These are phyloP conservation scores for Sicyos edulis DNA, from an alignment of 306 rosid genomes.

Conservation along the genomic window DNA sequence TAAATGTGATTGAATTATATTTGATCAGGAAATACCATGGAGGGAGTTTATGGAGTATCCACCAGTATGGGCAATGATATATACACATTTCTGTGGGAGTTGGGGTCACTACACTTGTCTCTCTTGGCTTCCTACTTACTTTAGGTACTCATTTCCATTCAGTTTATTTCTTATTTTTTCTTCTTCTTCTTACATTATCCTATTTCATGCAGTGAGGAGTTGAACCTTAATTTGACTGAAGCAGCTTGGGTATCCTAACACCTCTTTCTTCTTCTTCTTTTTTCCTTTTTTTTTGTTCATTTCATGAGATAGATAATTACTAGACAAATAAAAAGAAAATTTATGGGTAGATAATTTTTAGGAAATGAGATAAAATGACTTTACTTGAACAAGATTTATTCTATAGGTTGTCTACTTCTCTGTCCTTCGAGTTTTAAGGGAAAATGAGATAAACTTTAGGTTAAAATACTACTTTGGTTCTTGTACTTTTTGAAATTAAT, in stretches of 20 bases:
- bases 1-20: not conserved
- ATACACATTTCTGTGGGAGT: constrained; percentile 94
- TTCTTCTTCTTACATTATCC: constrained; percentile 9
- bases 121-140: constrained; percentile 94
- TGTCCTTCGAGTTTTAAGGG: no score
- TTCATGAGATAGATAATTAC: no score
- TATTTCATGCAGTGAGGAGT: constrained; percentile 68
- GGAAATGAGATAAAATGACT: no score
- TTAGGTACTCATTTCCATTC: constrained; percentile 46
- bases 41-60: constrained; percentile 64
- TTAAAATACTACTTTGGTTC: no score
- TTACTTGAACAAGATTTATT: no score
- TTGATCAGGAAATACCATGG: constrained; percentile 82
- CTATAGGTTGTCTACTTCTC: no score
- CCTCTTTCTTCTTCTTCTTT: not conserved
- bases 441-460: no score
- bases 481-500: no score
- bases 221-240: constrained; percentile 79
- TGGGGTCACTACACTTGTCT: constrained; percentile 98
- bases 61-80: constrained; percentile 98
- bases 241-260: constrained; percentile 71
- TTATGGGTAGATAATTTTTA: no score
- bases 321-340: no score
- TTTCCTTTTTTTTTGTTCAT: not conserved
- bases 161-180: not conserved